Percentiles rank a stretch among this genome's conserved stretches.
phyloP scores from a whole-genome alignment of 768 basidiomycete genomes.

The Cystobasidiopsis lactophilus region DNA sequence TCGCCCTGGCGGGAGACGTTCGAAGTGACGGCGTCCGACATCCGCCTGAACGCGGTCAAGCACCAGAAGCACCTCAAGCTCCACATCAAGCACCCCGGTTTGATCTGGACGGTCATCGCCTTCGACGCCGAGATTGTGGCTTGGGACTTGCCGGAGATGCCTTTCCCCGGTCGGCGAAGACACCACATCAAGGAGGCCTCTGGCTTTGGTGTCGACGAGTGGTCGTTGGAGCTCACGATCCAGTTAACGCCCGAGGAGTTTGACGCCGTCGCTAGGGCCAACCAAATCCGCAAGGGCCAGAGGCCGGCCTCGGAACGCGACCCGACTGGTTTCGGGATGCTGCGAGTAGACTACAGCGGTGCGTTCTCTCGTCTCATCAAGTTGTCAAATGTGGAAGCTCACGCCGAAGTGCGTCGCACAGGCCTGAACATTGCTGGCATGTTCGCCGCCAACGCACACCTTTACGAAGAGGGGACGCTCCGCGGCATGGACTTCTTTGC shows the following conservation, averaged over 20 bases:
- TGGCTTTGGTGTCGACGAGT: conserved; percentile 53
- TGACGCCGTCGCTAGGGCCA: conserved; percentile 5
- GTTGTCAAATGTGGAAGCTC: too few relatives aligned
- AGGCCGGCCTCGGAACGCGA: conserved; percentile 10
- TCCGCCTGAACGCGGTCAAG: conserved; percentile 33
- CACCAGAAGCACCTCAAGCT: conserved; percentile 49
- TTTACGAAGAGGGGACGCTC: conserved; percentile 15
- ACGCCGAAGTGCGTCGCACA: not conserved
- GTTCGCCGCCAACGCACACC: conserved; percentile 49
- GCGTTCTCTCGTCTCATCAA: too few relatives aligned
- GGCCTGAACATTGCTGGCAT: conserved; percentile 53
- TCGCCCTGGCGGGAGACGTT: conserved; percentile 33
- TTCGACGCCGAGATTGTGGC: conserved; percentile 73
- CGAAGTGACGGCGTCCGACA: conserved; percentile 37
- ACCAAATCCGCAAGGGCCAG: conserved; percentile 19
- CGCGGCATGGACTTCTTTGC: conserved; percentile 47
- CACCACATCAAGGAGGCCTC: conserved; percentile 87
- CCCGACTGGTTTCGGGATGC: conserved; percentile 15
- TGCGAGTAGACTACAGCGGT: conserved; percentile 54
- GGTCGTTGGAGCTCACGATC: conserved; percentile 49
- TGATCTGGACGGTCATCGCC: conserved; percentile 83
- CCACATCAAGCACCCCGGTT: conserved; percentile 48
- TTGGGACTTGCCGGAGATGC: conserved; percentile 42
- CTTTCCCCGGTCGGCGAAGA: conserved; percentile 48
- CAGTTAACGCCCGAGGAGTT: conserved; percentile 28